Percentiles rank a stretch among this genome's conserved stretches.
Conservation (phyloP, 176 grass and related monocot species). For the Cocos nucifera region DNA sequence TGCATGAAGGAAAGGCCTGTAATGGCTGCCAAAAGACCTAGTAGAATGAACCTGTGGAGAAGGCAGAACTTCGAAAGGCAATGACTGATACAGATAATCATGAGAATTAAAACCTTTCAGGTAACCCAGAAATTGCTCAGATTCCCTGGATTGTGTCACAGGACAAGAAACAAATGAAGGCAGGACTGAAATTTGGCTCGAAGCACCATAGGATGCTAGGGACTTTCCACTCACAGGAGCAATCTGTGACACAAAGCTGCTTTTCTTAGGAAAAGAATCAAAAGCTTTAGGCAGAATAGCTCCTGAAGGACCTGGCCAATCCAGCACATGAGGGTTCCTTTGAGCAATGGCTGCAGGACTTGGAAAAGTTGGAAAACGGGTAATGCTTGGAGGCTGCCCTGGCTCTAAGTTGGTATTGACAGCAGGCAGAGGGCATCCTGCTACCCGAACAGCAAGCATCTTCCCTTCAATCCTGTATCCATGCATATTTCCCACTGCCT, state of each 20-base stretch:
- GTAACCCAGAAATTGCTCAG: constrained; percentile 11
- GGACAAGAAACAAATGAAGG: background rate
- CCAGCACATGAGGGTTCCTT: constrained; percentile 28
- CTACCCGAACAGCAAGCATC: constrained; percentile 37
- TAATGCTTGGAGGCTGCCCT: background rate
- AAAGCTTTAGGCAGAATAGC: background rate
- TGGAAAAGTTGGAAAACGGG: constrained; percentile 13
- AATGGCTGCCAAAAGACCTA: background rate
- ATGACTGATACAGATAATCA: background rate
- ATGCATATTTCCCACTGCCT: constrained; percentile 48
- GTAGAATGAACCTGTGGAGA: constrained; percentile 23
- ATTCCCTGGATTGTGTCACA: background rate
- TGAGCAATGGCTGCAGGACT: constrained; percentile 9
- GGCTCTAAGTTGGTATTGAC: constrained; percentile 20
- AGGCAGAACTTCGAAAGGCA: background rate
- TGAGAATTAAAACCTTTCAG: background rate
- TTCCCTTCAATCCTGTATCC: constrained; percentile 48
- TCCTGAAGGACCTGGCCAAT: constrained; percentile 18
- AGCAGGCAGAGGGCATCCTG: constrained; percentile 19
- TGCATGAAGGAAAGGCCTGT: constrained; percentile 10
- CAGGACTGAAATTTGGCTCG: background rate
- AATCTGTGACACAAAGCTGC: too few species aligned
- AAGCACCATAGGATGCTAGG: background rate
- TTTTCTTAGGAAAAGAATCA: background rate
- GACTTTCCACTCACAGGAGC: background rate